These are phyloP conservation scores for Hericium erinaceus DNA, from an alignment of 768 basidiomycete genomes.

Conservation along the genomic window DNA sequence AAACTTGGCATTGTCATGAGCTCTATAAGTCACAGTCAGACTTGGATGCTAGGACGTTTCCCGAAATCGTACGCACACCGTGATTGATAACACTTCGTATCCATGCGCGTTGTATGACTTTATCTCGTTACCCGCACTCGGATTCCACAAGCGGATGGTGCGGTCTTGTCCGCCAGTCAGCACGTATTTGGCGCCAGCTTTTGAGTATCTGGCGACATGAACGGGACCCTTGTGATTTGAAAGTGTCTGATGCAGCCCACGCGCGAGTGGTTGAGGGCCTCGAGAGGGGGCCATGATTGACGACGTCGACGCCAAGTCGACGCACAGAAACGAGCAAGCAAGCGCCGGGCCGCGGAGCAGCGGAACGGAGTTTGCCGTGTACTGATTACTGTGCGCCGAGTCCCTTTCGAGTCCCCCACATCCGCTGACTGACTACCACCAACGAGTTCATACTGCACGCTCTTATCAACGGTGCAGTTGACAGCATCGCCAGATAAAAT, in stretches of 20 bases:
- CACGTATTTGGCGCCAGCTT: constrained; percentile 79
- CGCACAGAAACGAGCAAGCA: background rate
- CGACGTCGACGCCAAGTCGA: background rate
- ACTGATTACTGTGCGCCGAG: background rate
- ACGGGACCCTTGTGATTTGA: constrained; percentile 73
- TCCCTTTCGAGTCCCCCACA: background rate
- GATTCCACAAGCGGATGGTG: constrained; percentile 86
- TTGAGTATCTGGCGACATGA: constrained; percentile 86
- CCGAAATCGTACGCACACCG: constrained; percentile 53
- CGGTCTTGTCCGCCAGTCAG: constrained; percentile 93
- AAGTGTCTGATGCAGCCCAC: constrained; percentile 56
- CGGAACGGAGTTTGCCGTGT: background rate
- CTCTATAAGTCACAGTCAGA: constrained; percentile 31
- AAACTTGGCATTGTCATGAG: constrained; percentile 91
- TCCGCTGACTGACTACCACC: background rate
- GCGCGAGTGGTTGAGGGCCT: constrained; percentile 39
- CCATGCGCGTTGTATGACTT: constrained; percentile 88
- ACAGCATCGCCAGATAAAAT: constrained; percentile 3
- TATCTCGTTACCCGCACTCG: constrained; percentile 76
- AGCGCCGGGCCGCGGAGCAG: background rate
- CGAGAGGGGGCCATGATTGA: constrained; percentile 24
- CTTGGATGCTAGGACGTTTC: too few species aligned
- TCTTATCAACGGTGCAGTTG: too few species aligned
- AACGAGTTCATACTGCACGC: too few species aligned
- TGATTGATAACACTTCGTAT: constrained; percentile 87